Conservation (phyloP, 441 rosid species). For the Corymbia citriodora region DNA sequence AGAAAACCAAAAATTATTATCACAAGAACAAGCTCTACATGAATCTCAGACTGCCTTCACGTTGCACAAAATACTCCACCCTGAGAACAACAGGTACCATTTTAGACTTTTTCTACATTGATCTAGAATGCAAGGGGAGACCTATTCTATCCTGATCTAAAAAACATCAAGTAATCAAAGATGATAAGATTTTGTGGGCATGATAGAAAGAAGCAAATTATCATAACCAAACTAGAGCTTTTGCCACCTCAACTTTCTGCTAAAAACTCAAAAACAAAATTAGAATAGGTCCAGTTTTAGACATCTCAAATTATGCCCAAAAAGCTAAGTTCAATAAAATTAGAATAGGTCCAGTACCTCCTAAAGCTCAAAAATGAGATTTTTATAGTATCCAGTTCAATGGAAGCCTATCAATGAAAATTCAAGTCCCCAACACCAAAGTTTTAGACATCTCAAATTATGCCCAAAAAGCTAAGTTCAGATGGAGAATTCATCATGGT, state of each 20-base stretch:
- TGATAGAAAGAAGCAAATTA: neutral
- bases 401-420: neutral
- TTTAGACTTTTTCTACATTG: neutral
- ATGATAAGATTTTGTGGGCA: neutral
- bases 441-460: neutral
- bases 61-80: neutral
- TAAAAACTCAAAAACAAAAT: neutral
- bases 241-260: neutral
- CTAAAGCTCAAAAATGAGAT: neutral
- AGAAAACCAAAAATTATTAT: neutral
- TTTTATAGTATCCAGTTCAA: neutral
- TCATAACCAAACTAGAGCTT: neutral
- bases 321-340: no score
- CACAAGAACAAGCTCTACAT: neutral
- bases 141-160: neutral
- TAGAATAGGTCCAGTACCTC: neutral
- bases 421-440: neutral
- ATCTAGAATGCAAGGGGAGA: neutral
- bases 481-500: neutral
- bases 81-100: neutral
- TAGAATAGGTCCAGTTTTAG: neutral
- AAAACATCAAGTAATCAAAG: neutral
- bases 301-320: no score
- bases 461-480: neutral
- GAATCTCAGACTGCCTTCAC: neutral